These are phyloP conservation scores for Trichoderma sp. DNA, from an alignment of 2,329 filamentous ascomycete species.

Conservation along the genomic window DNA sequence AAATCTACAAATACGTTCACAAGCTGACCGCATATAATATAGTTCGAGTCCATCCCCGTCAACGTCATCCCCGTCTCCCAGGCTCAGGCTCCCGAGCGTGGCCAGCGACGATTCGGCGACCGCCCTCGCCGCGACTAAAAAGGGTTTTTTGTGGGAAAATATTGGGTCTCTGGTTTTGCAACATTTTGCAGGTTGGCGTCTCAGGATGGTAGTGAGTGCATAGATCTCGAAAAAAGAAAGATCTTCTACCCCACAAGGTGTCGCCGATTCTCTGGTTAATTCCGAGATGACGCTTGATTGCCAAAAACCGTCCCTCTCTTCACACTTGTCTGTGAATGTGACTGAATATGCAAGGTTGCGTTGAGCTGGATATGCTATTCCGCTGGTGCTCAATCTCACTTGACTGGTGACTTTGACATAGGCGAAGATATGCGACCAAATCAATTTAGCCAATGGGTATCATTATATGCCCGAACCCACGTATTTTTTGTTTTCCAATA, in stretches of 20 bases:
- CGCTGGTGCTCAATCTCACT: neutral
- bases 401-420: neutral
- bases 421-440: neutral
- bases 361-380: neutral
- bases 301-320: conserved; percentile 52
- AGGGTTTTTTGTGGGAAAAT: conserved; percentile 30
- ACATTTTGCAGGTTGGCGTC: conserved; percentile 52
- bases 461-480: conserved; percentile 7
- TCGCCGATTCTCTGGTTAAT: conserved; percentile 71
- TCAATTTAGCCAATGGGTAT: conserved; percentile 6
- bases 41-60: conserved; percentile 98
- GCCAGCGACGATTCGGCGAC: conserved; percentile 72
- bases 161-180: conserved; percentile 45
- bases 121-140: conserved; percentile 45
- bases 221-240: conserved; percentile 54
- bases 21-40: conserved; percentile 17
- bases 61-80: conserved; percentile 90
- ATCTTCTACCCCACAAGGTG: conserved; percentile 70
- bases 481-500: conserved; percentile 1
- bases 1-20: neutral
- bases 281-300: conserved; percentile 86
- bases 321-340: conserved; percentile 29
- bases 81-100: conserved; percentile 79
- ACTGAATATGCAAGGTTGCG: conserved; percentile 18
- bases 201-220: conserved; percentile 55